Evolutionary conservation across 495 filamentous ascomycete species (phyloP).

Genomic region (Rhypophila decipiens): DNA sequence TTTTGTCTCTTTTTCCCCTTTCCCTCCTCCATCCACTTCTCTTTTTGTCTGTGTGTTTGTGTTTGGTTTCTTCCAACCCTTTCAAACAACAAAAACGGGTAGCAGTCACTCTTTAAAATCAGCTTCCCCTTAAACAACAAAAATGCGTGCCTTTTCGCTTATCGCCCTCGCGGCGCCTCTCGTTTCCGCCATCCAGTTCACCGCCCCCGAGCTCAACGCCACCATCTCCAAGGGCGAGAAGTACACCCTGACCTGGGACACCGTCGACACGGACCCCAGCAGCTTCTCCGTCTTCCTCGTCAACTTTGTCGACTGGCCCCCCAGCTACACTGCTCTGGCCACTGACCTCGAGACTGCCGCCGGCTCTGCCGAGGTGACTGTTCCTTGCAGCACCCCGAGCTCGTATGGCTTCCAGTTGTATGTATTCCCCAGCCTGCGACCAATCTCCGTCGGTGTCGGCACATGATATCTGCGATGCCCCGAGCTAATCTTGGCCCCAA

Average conservation of each 20-base stretch:
- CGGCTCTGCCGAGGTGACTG: slow-evolving; percentile 25
- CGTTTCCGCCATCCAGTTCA: slow-evolving; percentile 26
- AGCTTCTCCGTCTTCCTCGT: slow-evolving; percentile 39
- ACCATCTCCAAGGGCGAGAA: slow-evolving; percentile 33
- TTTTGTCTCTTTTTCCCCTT: too few species aligned
- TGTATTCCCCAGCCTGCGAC: background rate
- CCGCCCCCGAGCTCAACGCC: slow-evolving; percentile 18
- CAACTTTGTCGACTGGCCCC: slow-evolving; percentile 47
- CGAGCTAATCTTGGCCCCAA: too few species aligned
- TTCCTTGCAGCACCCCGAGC: slow-evolving; percentile 35
- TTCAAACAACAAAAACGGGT: too few species aligned
- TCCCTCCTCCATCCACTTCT: too few species aligned
- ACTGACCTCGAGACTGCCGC: slow-evolving; percentile 26
- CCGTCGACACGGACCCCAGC: slow-evolving; percentile 41
- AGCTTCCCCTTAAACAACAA: slow-evolving; percentile 4
- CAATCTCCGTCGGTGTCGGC: too few species aligned
- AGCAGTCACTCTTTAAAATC: slow-evolving; percentile 22
- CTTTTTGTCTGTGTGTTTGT: too few species aligned
- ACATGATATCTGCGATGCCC: too few species aligned
- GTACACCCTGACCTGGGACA: slow-evolving; percentile 31
- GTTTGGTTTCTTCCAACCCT: too few species aligned
- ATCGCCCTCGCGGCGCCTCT: slow-evolving; percentile 25
- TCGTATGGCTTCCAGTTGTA: slow-evolving; percentile 41
- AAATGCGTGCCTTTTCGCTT: slow-evolving; percentile 21
- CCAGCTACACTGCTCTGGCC: slow-evolving; percentile 34